Conservation (phyloP, 2,329 filamentous ascomycete species). For the Alternaria atra region DNA sequence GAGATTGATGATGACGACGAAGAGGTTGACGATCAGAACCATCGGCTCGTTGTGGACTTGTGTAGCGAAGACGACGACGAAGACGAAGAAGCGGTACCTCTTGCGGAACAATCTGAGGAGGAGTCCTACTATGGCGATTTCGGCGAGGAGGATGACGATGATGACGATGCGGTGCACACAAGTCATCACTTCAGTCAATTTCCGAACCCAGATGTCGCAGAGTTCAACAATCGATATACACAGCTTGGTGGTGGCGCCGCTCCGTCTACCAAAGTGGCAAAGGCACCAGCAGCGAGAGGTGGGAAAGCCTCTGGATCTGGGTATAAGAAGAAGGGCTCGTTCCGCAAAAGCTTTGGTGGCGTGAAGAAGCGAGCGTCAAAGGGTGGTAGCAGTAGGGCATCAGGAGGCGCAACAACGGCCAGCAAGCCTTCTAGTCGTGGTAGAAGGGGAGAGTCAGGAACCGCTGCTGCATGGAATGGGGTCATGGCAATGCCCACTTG, state of each 20-base stretch:
- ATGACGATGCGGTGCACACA: constrained; percentile 25
- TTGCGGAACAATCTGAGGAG: constrained; percentile 26
- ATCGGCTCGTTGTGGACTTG: constrained; percentile 58
- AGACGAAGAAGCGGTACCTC: constrained; percentile 35
- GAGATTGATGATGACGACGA: constrained; percentile 53
- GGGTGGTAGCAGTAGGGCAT: constrained; percentile 19
- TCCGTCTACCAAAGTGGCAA: constrained; percentile 20
- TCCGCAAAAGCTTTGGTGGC: constrained; percentile 27
- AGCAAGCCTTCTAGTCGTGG: constrained; percentile 22
- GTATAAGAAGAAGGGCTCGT: constrained; percentile 26
- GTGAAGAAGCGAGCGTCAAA: constrained; percentile 32
- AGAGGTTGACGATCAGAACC: constrained; percentile 59
- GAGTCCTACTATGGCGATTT: constrained; percentile 33
- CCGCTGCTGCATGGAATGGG: constrained; percentile 19
- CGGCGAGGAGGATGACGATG: constrained; percentile 37
- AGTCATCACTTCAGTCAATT: constrained; percentile 44
- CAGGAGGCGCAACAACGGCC: constrained; percentile 14
- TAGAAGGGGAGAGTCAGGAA: constrained; percentile 15
- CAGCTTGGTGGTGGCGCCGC: constrained; percentile 28
- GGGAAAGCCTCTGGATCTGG: constrained; percentile 24
- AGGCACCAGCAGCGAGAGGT: constrained; percentile 20
- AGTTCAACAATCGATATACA: constrained; percentile 39
- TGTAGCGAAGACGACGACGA: constrained; percentile 47
- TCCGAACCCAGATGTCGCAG: constrained; percentile 39
- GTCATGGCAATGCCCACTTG: constrained; percentile 45